Conservation (phyloP, 208 protist species). For the Trypanosoma mega region DNA sequence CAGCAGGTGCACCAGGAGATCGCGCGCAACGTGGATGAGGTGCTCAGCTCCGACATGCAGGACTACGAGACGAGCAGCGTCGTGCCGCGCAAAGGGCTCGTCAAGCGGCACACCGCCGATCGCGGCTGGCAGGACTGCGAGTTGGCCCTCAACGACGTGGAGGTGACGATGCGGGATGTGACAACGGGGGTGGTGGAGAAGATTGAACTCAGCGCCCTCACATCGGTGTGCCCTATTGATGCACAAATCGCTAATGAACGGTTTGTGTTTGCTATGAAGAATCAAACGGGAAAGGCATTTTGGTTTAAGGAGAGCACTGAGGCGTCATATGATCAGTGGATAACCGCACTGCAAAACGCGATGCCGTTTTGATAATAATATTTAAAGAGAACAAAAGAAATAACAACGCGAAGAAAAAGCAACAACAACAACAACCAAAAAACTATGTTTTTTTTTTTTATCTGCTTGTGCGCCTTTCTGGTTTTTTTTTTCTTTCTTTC, state of each 20-base stretch:
- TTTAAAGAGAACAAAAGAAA: neutral
- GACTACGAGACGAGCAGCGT: conserved; percentile 38
- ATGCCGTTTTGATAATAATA: conserved; percentile 28
- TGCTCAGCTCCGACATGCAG: conserved; percentile 38
- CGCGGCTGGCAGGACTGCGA: conserved; percentile 80
- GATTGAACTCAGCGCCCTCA: conserved; percentile 54
- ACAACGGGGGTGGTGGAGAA: conserved; percentile 41
- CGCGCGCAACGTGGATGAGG: conserved; percentile 50
- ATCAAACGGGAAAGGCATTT: conserved; percentile 76
- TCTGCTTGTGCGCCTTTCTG: conserved; percentile 3
- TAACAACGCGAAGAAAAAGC: conserved; percentile 1
- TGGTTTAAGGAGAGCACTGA: conserved; percentile 68
- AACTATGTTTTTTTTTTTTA: neutral
- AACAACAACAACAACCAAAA: neutral
- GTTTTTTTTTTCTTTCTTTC: conserved; percentile 8
- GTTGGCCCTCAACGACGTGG: conserved; percentile 47
- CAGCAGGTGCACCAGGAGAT: conserved; percentile 58
- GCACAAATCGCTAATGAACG: conserved; percentile 61
- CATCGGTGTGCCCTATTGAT: conserved; percentile 86
- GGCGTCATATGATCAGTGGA: conserved; percentile 57
- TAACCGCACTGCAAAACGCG: conserved; percentile 58
- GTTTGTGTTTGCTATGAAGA: conserved; percentile 86
- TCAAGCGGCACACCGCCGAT: conserved; percentile 73
- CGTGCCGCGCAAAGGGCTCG: conserved; percentile 35
- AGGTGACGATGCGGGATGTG: conserved; percentile 46